Evolutionary conservation across 2,329 filamentous ascomycete species (phyloP).

Genomic region (Phialophora expanda): DNA sequence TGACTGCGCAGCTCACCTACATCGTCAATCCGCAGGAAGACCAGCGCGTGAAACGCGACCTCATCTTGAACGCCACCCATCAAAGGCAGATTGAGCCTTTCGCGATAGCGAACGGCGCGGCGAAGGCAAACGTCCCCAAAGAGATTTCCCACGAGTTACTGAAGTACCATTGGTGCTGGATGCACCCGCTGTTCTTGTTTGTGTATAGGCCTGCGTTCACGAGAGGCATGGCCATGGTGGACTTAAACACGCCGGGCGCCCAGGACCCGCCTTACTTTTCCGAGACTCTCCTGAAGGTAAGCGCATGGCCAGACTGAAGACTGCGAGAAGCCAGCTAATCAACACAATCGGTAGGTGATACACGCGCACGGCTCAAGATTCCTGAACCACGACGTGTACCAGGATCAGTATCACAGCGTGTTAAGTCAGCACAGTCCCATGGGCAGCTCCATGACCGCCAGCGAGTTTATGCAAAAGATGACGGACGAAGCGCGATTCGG

Average conservation of each 20-base stretch:
- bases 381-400: constrained; percentile 39
- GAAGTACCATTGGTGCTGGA: constrained; percentile 43
- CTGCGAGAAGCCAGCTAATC: background rate
- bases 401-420: constrained; percentile 32
- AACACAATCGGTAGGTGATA: constrained; percentile 28
- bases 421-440: constrained; percentile 24
- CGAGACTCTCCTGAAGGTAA: constrained; percentile 39
- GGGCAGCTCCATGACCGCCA: constrained; percentile 21
- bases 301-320: constrained; percentile 10
- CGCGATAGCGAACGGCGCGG: constrained; percentile 37
- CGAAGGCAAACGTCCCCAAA: constrained; percentile 39
- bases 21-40: constrained; percentile 26
- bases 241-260: constrained; percentile 29
- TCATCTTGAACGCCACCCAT: constrained; percentile 36
- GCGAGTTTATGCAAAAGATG: constrained; percentile 36
- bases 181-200: constrained; percentile 42
- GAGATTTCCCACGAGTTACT: constrained; percentile 40
- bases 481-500: constrained; percentile 39
- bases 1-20: constrained; percentile 12
- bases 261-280: constrained; percentile 40
- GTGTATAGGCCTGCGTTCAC: constrained; percentile 43
- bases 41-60: constrained; percentile 32
- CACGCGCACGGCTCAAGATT: constrained; percentile 38
- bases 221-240: constrained; percentile 37
- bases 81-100: constrained; percentile 37